Evolutionary conservation across 2,329 filamentous ascomycete species (phyloP), one percentile per base, ranked within the genome.

Genomic region (Nothophaeocryptopus gaeumannii): DNA sequence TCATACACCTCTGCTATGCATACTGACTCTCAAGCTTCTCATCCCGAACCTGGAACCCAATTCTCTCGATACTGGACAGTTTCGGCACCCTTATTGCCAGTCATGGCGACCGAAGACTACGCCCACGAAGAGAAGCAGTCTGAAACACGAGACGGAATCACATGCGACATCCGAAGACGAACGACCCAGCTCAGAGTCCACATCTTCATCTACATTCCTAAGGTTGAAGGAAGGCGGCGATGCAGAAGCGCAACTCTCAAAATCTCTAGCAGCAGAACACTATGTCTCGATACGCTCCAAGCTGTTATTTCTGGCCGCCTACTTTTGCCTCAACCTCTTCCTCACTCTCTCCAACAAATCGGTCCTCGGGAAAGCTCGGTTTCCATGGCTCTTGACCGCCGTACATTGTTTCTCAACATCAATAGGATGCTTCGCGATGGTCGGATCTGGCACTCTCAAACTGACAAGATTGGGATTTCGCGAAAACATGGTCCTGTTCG

Each of bases 341-440:
- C 66, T 82, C 47, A 82, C 79, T 7, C 70, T 82, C 15, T 82
- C 81, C 64, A 82, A 82, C 70, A 82, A 82, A 65, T 70, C 79
- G 29, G 76, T 82, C 15, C 67, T 82, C 49, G 54, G 54, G 26
- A 58, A 41, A 76, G 82, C 83, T 56, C 69, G 73, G 39, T 82
- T 80, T 60, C 81, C 81, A 38, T 84, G 80, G 77, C 75, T 84
- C 13, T 67, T 84, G 33, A 84, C 81, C 1, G 76, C 77, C 44
- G 68, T 82, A 13, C 81, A 84, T 60, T 74, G 81, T 10, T 72
- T 74, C n/a, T 79, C 78, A 40, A 79, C 80, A 13, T 77, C 78
- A 15, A 53, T 77, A n/a, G 81, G 81, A 50, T 82, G 79, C 51
- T 77, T 73, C 48, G 60, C 69, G 49, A 74, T 83, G 62, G 70